Conservation (phyloP, 2,329 filamentous ascomycete genomes). For the Beauveria varroae region DNA sequence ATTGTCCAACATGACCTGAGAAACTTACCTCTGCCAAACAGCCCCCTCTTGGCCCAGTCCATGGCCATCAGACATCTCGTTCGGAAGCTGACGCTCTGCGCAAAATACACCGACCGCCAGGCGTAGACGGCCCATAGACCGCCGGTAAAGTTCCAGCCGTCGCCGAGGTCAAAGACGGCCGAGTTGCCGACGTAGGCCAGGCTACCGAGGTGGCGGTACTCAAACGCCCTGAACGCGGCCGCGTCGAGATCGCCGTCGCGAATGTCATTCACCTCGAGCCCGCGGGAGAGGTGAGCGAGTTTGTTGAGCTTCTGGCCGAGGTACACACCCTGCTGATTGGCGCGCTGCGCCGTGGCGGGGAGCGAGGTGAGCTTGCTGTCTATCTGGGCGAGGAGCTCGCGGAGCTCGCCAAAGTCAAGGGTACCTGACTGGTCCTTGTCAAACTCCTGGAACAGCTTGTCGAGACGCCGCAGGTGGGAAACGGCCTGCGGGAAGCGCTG, state of each 20-base stretch:
- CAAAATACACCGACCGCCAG: slow-evolving; percentile 95
- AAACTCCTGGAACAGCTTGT: slow-evolving; percentile 85
- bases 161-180: slow-evolving; percentile 82
- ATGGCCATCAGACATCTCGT: slow-evolving; percentile 86
- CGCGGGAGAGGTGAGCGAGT: slow-evolving; percentile 68
- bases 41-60: slow-evolving; percentile 95
- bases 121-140: slow-evolving; percentile 91
- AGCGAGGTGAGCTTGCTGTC: slow-evolving; percentile 91
- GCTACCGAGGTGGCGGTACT: slow-evolving; percentile 86
- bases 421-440: slow-evolving; percentile 91
- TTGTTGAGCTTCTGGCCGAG: slow-evolving; percentile 92
- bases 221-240: slow-evolving; percentile 87
- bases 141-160: slow-evolving; percentile 70
- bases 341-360: slow-evolving; percentile 90
- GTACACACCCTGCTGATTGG: slow-evolving; percentile 92
- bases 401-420: slow-evolving; percentile 86
- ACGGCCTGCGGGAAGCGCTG: slow-evolving; percentile 86
- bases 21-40: slow-evolving; percentile 85
- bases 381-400: slow-evolving; percentile 82
- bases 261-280: slow-evolving; percentile 71
- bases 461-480: slow-evolving; percentile 78
- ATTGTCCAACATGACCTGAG: neutral
- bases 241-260: slow-evolving; percentile 86
- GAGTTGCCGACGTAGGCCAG: slow-evolving; percentile 95
- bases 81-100: slow-evolving; percentile 88